Percentiles rank a stretch among this genome's conserved stretches.
These are phyloP conservation scores for Acrodontium crateriforme DNA, from an alignment of 2,329 filamentous ascomycete species.

Conservation along the genomic window DNA sequence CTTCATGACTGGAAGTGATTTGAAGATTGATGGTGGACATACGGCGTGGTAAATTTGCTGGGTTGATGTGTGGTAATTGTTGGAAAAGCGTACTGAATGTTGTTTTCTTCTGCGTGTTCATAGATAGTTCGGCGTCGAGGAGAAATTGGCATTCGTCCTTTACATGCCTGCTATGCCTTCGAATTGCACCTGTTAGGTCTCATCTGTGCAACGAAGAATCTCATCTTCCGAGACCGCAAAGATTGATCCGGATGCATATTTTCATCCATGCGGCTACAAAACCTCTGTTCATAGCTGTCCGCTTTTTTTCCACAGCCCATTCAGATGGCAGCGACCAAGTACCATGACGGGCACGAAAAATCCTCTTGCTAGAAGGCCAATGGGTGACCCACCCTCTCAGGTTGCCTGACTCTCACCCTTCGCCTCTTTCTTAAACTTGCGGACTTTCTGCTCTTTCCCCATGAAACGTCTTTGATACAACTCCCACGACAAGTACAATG, in stretches of 20 bases:
- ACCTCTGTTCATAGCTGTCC: no score
- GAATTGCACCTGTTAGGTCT: not conserved
- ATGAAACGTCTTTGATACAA: slow-evolving; percentile 16
- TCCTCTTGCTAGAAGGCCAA: no score
- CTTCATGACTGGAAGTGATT: slow-evolving; percentile 42
- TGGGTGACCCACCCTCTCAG: no score
- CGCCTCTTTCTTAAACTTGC: no score
- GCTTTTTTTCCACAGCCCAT: no score
- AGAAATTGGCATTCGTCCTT: not conserved
- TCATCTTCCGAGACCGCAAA: not conserved
- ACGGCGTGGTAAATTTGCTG: slow-evolving; percentile 33
- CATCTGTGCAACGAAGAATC: not conserved
- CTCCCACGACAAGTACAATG: slow-evolving; percentile 15
- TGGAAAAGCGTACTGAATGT: slow-evolving; percentile 4
- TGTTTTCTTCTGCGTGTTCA: not conserved
- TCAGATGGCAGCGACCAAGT: no score
- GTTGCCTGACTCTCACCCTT: no score
- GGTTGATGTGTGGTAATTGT: no score
- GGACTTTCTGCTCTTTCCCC: slow-evolving; percentile 16
- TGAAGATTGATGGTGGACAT: slow-evolving; percentile 42
- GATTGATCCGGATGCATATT: no score
- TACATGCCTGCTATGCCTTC: not conserved
- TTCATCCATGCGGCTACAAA: no score
- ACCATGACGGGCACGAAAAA: no score
- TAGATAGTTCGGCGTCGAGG: not conserved